Conservation (phyloP, 176 grass and related monocot species). For the Echinochloa phyllopogon region DNA sequence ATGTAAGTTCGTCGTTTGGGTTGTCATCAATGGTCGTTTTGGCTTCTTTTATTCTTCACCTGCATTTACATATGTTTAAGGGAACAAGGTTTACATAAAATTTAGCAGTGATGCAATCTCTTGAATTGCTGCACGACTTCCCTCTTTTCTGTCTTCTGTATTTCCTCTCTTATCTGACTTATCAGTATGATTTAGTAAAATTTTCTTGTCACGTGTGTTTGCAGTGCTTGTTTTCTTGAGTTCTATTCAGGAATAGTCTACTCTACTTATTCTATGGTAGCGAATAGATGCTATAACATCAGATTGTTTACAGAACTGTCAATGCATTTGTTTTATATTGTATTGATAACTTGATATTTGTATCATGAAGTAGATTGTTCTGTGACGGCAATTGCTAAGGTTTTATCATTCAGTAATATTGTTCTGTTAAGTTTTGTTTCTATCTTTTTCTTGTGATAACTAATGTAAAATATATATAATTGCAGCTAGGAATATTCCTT, state of each 20-base stretch:
- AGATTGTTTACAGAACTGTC: background rate
- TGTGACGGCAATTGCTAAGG: slow-evolving; percentile 1
- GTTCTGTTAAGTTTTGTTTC: slow-evolving; percentile 6
- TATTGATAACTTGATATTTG: background rate
- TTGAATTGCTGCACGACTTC: slow-evolving; percentile 12
- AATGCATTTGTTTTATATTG: slow-evolving; percentile 1
- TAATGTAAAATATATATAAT: slow-evolving; percentile 31
- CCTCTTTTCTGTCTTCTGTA: background rate
- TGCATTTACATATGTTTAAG: slow-evolving; percentile 16
- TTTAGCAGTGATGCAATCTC: background rate
- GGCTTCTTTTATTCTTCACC: slow-evolving; percentile 3
- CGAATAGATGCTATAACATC: background rate
- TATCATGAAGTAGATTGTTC: slow-evolving; percentile 4
- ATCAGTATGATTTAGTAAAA: background rate
- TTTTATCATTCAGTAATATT: slow-evolving; percentile 26
- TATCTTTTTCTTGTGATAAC: background rate
- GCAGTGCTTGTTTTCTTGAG: slow-evolving; percentile 4
- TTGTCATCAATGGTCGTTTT: slow-evolving; percentile 34
- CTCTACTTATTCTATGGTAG: background rate
- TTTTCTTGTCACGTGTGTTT: background rate
- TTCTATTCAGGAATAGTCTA: slow-evolving; percentile 7
- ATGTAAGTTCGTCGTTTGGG: slow-evolving; percentile 78
- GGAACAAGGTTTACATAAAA: background rate
- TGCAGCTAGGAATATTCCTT: slow-evolving; percentile 87
- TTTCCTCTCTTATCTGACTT: background rate